Base-by-base conservation (phyloP, 257 asterid genomes). In the Plantago major region DNA sequence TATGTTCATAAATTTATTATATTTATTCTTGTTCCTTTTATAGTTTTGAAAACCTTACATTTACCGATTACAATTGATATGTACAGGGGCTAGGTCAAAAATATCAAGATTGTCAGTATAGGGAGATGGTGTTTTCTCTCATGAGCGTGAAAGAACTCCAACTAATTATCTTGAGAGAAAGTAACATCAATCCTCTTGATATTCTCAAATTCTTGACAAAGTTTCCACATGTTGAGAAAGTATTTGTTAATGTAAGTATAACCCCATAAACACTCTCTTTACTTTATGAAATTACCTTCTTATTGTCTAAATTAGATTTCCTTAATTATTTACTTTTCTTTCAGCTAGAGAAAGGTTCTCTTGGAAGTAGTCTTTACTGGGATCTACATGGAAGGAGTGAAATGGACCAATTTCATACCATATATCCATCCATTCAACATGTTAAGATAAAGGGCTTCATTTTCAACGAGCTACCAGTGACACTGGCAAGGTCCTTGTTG, bases 281-380 rank as follows among this genome's bases (percentile, higher is more conserved):
- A 0, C 6, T 11, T 46, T 2, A 65, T 37, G 3, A 7, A n/a
- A n/a, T n/a, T n/a, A 16, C 10, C n/a, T 10, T 60, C 50, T 3
- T 38, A 5, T 7, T 22, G 26, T 22, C 26, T 22, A 22, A 22
- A 1, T 2, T 22, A 2, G 26, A 1, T 22, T 22, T 22, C 1
- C 26, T 22, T 22, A 1, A 22, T 22, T 22, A 22, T 22, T 22
- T 22, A 22, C 2, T 0, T 5, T 15, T 22, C 56, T 63, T 13
- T 54, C 74, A 79, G 84, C 61, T 79, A 33, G 69, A 65, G 6
- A 46, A 40, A 7, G 54, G 65, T 73, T 65, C 76, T 8, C 67
- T 79, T 38, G 63, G 43, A 0, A 64, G 16, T 1, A 65, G 3
- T 18, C 19, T 11, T 13, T 13, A 14, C 6, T 10, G 6, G 17